These are phyloP conservation scores for Linum trigynum DNA, from an alignment of 345 rosid genomes.

Conservation along the genomic window DNA sequence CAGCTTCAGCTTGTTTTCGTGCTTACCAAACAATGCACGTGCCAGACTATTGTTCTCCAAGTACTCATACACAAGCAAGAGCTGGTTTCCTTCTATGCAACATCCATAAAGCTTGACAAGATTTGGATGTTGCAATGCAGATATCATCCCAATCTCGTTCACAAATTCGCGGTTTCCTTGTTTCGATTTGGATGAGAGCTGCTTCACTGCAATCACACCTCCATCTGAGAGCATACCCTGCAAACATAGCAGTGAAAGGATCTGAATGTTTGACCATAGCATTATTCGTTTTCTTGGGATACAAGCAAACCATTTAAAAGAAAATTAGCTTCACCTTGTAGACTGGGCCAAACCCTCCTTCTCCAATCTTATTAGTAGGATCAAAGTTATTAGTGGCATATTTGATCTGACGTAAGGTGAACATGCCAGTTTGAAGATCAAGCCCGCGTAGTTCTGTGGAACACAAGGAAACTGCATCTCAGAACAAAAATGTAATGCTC, in stretches of 20 bases:
- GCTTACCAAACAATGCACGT: slow-evolving; percentile 55
- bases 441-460: slow-evolving; percentile 45
- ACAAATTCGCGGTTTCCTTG: slow-evolving; percentile 67
- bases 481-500: not conserved
- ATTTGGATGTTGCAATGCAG: slow-evolving; percentile 60
- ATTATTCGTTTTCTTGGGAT: not conserved
- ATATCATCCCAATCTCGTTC: slow-evolving; percentile 63
- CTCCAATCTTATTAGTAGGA: slow-evolving; percentile 67
- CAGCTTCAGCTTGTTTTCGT: slow-evolving; percentile 35
- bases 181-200: slow-evolving; percentile 58
- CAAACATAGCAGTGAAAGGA: slow-evolving; percentile 3
- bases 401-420: slow-evolving; percentile 66
- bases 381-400: slow-evolving; percentile 66
- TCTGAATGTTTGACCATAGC: not conserved
- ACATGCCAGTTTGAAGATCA: slow-evolving; percentile 68
- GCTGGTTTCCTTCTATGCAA: slow-evolving; percentile 56
- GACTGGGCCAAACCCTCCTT: slow-evolving; percentile 94
- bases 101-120: slow-evolving; percentile 57
- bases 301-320: not conserved
- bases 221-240: slow-evolving; percentile 55
- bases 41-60: slow-evolving; percentile 59
- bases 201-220: slow-evolving; percentile 52
- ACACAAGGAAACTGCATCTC: not conserved
- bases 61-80: slow-evolving; percentile 53
- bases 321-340: slow-evolving; percentile 44